These are phyloP conservation scores for Hymenoscyphus salicellus DNA, from an alignment of 2,329 filamentous ascomycete genomes.

Conservation along the genomic window DNA sequence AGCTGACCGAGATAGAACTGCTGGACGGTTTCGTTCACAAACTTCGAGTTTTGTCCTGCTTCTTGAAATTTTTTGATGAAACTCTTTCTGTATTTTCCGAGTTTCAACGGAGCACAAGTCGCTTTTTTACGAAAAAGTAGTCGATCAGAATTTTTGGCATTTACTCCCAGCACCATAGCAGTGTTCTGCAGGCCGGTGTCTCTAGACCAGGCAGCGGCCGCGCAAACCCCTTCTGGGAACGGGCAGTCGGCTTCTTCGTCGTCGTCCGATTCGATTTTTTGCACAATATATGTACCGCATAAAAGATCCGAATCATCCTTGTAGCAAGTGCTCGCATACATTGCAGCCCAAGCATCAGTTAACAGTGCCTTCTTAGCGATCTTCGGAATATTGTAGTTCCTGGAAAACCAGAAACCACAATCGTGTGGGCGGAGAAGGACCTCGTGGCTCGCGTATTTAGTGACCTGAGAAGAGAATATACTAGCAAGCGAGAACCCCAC, in stretches of 20 bases:
- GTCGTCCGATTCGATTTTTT: neutral
- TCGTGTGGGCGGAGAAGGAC: neutral
- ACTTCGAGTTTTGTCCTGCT: too few relatives aligned
- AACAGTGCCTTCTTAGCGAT: neutral
- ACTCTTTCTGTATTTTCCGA: neutral
- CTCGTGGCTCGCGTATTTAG: neutral
- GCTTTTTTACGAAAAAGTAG: slow-evolving; percentile 1
- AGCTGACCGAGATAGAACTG: neutral
- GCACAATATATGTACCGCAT: neutral
- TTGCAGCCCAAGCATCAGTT: neutral
- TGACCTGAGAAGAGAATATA: slow-evolving; percentile 2
- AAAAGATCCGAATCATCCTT: neutral
- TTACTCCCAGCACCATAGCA: slow-evolving; percentile 1
- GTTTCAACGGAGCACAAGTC: slow-evolving; percentile 1
- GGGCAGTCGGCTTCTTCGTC: neutral
- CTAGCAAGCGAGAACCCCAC: slow-evolving; percentile 2
- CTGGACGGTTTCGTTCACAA: neutral
- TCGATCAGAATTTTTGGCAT: neutral
- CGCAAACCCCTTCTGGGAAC: neutral
- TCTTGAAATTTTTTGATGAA: neutral
- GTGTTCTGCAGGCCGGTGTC: neutral
- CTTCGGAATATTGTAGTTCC: neutral
- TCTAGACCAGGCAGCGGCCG: neutral
- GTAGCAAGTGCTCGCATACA: slow-evolving; percentile 3
- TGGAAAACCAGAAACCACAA: neutral